Base-by-base conservation (phyloP, 768 basidiomycete genomes). In the Phylloporus sp. region DNA sequence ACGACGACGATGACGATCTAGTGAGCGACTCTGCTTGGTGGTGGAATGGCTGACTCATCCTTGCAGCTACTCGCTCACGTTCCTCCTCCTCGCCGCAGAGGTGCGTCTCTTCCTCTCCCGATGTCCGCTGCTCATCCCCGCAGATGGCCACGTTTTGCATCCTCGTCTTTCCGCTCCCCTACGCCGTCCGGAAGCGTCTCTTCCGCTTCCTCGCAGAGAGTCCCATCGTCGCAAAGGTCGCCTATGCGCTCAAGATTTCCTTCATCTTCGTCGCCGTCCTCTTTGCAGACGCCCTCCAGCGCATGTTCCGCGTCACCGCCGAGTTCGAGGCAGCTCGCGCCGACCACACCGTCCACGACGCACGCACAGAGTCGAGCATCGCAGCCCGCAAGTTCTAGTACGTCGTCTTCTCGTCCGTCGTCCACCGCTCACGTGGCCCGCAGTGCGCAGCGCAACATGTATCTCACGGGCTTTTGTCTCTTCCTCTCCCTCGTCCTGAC, bases 401-500 rank as follows among this genome's bases (percentile, higher is more conserved):
- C 49, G 81, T 74, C 28, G 6, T 35, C 6, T 4, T 11, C 2
- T 2, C 2, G 1, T 9, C 8, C 24, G 15, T 10, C 5, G 28
- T 10, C 20, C 6, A n/a, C n/a, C n/a, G n/a, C 31, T 54, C 4
- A 59, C 11, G 2, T 32, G n/a, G n/a, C 18, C 4, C 42, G 3
- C 21, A 92, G 89, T 58, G 77, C 90, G 3, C 90, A 94, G 64
- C 78, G 92, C 45, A 96, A 95, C 63, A 82, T 85, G 48, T 97
- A 97, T 65, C 78, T 97, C 14, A 94, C 93, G 7, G 90, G 90
- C 1, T 93, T 91, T 66, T 90, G 87, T 49, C 77, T 99, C 37
- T 96, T 97, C 83, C 83, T 99, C 18, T 96, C 95, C 9, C 82
- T 98, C 46, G 85, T 96, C 56, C 81, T 97, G 55, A 86, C 93